Evolutionary conservation across 306 rosid species (phyloP), one percentile per base, ranked within the genome.

Genomic region (Abrus precatorius): DNA sequence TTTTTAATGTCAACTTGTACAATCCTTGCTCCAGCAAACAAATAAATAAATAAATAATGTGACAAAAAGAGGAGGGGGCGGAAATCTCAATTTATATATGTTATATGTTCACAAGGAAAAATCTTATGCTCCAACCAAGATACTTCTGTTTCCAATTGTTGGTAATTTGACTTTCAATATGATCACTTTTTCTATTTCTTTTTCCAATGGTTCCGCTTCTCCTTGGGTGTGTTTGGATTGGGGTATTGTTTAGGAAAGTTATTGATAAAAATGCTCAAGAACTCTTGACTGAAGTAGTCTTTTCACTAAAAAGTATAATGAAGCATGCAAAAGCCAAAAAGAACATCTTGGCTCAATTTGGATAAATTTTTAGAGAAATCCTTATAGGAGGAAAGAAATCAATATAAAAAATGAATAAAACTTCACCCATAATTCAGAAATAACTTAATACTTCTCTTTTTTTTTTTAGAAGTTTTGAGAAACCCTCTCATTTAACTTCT

Each of bases 1-100:
- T 30, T 71, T 36, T 71, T 76, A 41, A 12, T 34, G 11, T 77
- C 65, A 47, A 50, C 36, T 5, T 13, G 36, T 30, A 67, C 55
- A 13, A 79, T 1, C 59, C 12, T 33, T 32, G 20, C n/a, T 48
- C 60, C 41, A 63, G 1, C 11, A 56, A 47, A 41, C 34, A 74
- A 41, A 70, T 47, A 3, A 61, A 5, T 10, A 63, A 53, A 38
- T 7, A 3, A 1, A 44, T 20, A 4, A 2, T 20, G 20, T 20
- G 20, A 20, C 20, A 20, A 20, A 20, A 20, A 20, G 20, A 0
- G 20, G 20, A 0, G 20, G 20, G 20, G 20, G 20, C 0, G 20
- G 20, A 0, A n/a, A n/a, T n/a, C 20, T 20, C 20, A 20, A 20
- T 20, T 20, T 20, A 20, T 20, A 20, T 20, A 20, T 20, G 20